A percentile compares a stretch with the other conserved stretches of the same genome.
Conservation (phyloP, 441 rosid genomes). For the Populus hybrid region DNA sequence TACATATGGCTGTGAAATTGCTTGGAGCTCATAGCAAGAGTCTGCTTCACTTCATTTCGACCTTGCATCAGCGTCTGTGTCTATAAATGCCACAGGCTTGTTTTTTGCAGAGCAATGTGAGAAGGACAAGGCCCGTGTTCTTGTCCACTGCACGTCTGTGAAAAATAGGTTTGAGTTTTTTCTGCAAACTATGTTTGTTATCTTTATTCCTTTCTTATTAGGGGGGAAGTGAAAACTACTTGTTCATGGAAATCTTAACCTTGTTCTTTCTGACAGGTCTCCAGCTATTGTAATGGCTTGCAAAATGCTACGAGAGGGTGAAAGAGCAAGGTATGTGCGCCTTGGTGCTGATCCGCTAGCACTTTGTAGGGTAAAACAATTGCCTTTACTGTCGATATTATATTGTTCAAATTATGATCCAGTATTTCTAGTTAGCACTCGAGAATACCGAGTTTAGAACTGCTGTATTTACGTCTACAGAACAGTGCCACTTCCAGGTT, state of each 20-base stretch:
- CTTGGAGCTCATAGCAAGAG: background rate
- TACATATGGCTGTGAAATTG: background rate
- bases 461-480: background rate
- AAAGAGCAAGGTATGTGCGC: constrained; percentile 59
- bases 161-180: constrained; percentile 64
- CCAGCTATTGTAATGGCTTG: constrained; percentile 80
- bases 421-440: background rate
- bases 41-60: background rate
- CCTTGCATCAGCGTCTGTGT: background rate
- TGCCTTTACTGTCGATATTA: background rate
- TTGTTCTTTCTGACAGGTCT: constrained; percentile 47
- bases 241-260: background rate
- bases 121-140: constrained; percentile 87
- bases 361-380: background rate
- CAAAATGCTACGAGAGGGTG: constrained; percentile 82
- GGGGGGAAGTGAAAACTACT: too few relatives aligned
- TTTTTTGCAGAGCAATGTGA: constrained; percentile 76
- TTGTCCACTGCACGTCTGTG: constrained; percentile 96
- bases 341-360: background rate
- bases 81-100: background rate
- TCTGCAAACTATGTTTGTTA: background rate
- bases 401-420: background rate
- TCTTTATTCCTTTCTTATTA: background rate
- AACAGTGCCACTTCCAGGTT: background rate
- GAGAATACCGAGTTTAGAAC: background rate